Conservation (phyloP, 2,329 filamentous ascomycete genomes). For the Gnomoniopsis smithogilvyi region DNA sequence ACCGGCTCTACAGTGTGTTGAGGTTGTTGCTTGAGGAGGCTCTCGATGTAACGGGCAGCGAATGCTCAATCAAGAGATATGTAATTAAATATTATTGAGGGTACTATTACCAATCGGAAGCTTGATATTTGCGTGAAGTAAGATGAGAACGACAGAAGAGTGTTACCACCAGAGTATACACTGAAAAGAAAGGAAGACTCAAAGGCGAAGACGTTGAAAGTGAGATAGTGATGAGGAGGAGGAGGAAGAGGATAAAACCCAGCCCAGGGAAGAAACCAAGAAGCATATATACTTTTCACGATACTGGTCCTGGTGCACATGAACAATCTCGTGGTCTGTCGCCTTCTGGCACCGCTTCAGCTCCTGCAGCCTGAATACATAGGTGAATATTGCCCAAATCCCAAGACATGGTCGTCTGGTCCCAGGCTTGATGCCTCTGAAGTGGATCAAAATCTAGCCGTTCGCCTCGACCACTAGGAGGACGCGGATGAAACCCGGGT, state of each 20-base stretch:
- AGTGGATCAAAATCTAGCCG: not conserved
- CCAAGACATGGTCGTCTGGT: not conserved
- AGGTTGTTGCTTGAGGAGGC: not conserved
- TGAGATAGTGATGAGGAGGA: constrained; percentile 3
- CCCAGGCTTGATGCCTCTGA: not conserved
- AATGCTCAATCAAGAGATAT: not conserved
- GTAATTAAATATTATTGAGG: not conserved
- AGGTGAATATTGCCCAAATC: not conserved
- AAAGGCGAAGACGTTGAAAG: not conserved
- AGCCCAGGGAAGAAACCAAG: not conserved
- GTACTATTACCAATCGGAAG: not conserved
- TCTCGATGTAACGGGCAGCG: not conserved
- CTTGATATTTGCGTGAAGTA: not conserved
- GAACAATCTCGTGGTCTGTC: not conserved
- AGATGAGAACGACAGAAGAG: not conserved
- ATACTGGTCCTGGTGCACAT: not conserved
- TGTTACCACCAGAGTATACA: constrained; percentile 7
- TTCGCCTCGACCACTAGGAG: not conserved
- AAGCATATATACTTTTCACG: not conserved
- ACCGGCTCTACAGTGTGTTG: not conserved
- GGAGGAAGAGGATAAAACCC: not conserved
- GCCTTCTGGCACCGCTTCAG: too few species aligned
- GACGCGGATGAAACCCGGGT: not conserved
- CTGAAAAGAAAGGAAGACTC: constrained; percentile 1
- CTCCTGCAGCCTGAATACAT: not conserved